Evolutionary conservation across 768 basidiomycete species (phyloP), one percentile per base, ranked within the genome.

Genomic region (Tricholoma furcatifolium): DNA sequence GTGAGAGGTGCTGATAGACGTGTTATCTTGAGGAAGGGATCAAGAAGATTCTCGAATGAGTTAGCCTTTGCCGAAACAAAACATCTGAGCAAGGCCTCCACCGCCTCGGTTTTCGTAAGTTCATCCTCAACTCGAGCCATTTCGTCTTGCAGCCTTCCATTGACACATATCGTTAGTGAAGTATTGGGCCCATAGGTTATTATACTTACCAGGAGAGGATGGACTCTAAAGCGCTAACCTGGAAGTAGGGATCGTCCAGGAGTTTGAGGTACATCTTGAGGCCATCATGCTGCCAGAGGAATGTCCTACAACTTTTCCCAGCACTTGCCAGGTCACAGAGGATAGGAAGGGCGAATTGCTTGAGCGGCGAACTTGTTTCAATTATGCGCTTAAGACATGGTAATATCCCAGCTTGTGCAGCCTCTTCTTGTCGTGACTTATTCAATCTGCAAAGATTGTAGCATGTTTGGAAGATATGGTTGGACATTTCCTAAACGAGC

Each of bases 321-420:
- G 96, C 93, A 67, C 89, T 91, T 0, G 95, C 93, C 40, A 98
- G 81, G 65, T 99, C 97, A 69, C 96, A 98, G 3, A 99, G 77
- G 57, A 99, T 95, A 0, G 97, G 96, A 34, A 99, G 75, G 0
- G 96, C 97, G 63, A 99, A 98, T 62, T 99, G 95, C 68, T 93
- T 96, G 64, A 98, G 79, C 0, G 94, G 96, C 8, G 95, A 97
- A 55, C 83, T 88, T 6, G 85, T 87, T 64, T 87, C 83, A 58
- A 97, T 92, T 49, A 98, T 88, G 5, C 85, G 84, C 68, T 93
- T 91, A 38, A 99, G 79, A 60, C 90, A 83, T 2, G 97, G 95
- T 21, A 99, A 86, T 52, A 97, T 93, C 10, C 95, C 96, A 7
- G 93, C 93, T 64, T 94, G 88, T 1, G 95, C 96, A 11, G 97